Conservation (phyloP, 1,284 basidiomycete genomes). For the Gymnopus androsaceus region DNA sequence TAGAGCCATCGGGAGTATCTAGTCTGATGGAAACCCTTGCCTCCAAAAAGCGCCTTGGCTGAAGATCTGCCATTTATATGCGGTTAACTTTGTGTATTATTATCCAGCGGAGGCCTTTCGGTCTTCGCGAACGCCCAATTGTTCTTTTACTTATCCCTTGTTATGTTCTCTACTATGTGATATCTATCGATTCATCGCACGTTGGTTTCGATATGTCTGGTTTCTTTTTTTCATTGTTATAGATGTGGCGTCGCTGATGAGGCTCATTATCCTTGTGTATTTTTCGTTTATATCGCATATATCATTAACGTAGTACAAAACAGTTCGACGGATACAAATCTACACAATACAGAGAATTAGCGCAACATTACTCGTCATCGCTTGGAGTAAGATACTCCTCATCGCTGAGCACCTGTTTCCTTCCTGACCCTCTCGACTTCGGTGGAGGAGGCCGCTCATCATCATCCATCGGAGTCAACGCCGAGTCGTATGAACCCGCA, state of each 20-base stretch:
- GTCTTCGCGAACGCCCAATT: no score
- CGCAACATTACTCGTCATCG: conserved; percentile 48
- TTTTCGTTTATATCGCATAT: no score
- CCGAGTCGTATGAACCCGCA: conserved; percentile 60
- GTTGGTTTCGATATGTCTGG: not conserved
- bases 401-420: conserved; percentile 75
- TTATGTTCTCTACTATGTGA: not conserved
- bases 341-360: conserved; percentile 2
- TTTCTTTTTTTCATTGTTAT: not conserved
- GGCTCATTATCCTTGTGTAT: no score
- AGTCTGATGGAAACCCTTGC: conserved; percentile 66
- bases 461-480: conserved; percentile 77
- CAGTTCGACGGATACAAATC: no score
- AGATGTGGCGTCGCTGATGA: no score
- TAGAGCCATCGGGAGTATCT: conserved; percentile 68
- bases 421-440: conserved; percentile 51
- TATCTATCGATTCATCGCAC: not conserved
- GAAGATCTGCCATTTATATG: not conserved
- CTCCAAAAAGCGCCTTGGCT: conserved; percentile 9
- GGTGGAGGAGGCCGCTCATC: conserved; percentile 62
- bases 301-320: not conserved
- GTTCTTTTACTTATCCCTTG: not conserved
- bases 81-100: not conserved
- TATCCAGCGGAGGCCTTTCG: not conserved
- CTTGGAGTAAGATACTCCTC: conserved; percentile 72